phyloP scores from a whole-genome alignment of 108 stramenopile genomes.

The Bacterosira constricta region DNA sequence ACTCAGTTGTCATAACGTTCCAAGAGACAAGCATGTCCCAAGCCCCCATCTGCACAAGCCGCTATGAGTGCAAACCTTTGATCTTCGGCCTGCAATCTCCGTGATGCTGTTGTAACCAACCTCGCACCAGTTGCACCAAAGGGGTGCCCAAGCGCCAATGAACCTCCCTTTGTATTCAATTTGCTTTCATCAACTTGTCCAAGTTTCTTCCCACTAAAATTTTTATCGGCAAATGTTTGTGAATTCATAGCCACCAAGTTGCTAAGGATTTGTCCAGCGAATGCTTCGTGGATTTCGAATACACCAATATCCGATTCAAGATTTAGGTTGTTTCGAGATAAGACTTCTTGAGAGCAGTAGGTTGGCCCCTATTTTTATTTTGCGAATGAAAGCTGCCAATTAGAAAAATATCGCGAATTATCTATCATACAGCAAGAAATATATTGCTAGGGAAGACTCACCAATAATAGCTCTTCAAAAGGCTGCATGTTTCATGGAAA shows the following conservation, averaged over 20 bases:
- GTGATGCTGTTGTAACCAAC: conserved; percentile 95
- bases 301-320: conserved; percentile 89
- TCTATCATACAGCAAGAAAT: neutral
- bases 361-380: conserved; percentile 82
- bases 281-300: conserved; percentile 99
- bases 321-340: conserved; percentile 78
- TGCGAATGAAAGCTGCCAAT: too few relatives aligned
- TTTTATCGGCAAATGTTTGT: conserved; percentile 89
- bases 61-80: conserved; percentile 94
- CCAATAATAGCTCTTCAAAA: conserved; percentile 96
- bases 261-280: conserved; percentile 98
- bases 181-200: conserved; percentile 91
- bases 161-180: conserved; percentile 97
- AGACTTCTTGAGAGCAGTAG: conserved; percentile 85
- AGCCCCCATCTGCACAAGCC: conserved; percentile 98
- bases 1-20: conserved; percentile 84
- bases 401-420: neutral
- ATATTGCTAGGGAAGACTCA: neutral
- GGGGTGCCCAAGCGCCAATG: conserved; percentile 97
- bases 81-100: conserved; percentile 93
- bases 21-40: conserved; percentile 91
- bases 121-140: conserved; percentile 97
- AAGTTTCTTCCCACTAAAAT: conserved; percentile 86
- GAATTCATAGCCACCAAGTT: conserved; percentile 96
- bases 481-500: too few relatives aligned